Evolutionary conservation across 2,329 filamentous ascomycete genomes (phyloP), one percentile per base, ranked within the genome.

Genomic region (Fonsecaea multimorphosa): DNA sequence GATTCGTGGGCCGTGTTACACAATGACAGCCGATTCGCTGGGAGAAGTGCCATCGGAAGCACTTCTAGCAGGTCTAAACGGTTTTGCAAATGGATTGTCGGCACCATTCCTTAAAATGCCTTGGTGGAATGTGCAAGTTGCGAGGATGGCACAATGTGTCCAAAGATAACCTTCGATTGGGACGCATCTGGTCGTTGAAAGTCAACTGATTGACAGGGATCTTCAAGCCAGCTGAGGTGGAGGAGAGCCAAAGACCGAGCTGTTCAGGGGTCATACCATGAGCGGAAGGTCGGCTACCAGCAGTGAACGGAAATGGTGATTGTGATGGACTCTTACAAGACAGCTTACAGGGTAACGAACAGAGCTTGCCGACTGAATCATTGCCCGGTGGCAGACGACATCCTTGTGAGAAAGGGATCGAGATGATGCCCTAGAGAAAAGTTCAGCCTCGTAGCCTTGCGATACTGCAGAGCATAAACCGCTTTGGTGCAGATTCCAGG

Each of bases 361-460:
- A 44, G 40, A 38, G 34, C 34, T 38, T 38, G 29, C 29, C 29
- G 29, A 31, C 29, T 4, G 3, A 31, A 31, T 31, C n/a, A n/a
- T n/a, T n/a, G n/a, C n/a, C n/a, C n/a, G n/a, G n/a, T n/a, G n/a
- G n/a, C 1, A n/a, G 36, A 40, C 36, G 5, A 31, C 29, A 8
- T 34, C 2, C 6, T 34, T 34, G 32, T 34, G 32, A 34, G 11
- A 8, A 12, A 9, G 11, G 32, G 32, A 9, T 34, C 32, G 11
- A 2, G 6, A 34, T 34, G 38, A n/a, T 1, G 38, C 19, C 3
- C 14, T 2, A 3, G 19, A 49, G 9, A 14, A 27, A 49, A 27
- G 9, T 27, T 27, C 19, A 49, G 44, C 44, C 44, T 49, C 19
- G 44, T 49, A 49, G 44, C 44, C 44, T 49, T 49, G 22, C 44